Percentiles rank a stretch among this genome's conserved stretches.
Evolutionary conservation across 306 rosid species (phyloP).

Genomic region (Oemleria cerasiformis): DNA sequence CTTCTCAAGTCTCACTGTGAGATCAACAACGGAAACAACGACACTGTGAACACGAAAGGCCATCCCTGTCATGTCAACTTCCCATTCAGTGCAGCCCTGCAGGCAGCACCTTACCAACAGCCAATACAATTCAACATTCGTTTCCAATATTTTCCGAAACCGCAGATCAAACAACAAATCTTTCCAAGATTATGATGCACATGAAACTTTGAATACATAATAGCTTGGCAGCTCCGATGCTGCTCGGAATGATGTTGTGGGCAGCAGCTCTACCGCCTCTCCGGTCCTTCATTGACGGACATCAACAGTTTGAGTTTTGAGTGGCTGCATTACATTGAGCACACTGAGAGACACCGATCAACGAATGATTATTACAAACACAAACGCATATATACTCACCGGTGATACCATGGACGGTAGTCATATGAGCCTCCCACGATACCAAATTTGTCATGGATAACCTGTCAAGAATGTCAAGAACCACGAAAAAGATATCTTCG

Average conservation of each 20-base stretch:
- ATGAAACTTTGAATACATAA: neutral
- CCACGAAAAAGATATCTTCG: neutral
- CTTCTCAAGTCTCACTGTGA: slow-evolving; percentile 80
- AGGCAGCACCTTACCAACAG: slow-evolving; percentile 89
- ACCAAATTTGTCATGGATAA: slow-evolving; percentile 83
- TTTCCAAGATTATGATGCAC: too few species aligned
- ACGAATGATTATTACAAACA: too few species aligned
- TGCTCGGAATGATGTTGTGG: slow-evolving; percentile 92
- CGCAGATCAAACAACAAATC: too few species aligned
- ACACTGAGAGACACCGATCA: neutral
- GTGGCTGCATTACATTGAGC: slow-evolving; percentile 50
- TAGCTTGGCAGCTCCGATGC: slow-evolving; percentile 98
- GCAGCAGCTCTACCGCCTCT: slow-evolving; percentile 99
- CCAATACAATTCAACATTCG: slow-evolving; percentile 32
- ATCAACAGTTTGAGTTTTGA: slow-evolving; percentile 77
- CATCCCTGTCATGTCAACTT: slow-evolving; percentile 95
- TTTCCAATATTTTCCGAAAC: neutral
- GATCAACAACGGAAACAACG: slow-evolving; percentile 91
- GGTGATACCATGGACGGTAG: slow-evolving; percentile 76
- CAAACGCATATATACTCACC: slow-evolving; percentile 32
- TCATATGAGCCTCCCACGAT: slow-evolving; percentile 93
- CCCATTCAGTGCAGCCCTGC: slow-evolving; percentile 66
- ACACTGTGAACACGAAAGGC: slow-evolving; percentile 81
- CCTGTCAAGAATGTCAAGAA: slow-evolving; percentile 34
- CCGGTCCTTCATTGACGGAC: slow-evolving; percentile 94